These are phyloP conservation scores for Syncephalastrum contaminatum DNA, from an alignment of 371 early-diverging fungal genomes.

Conservation along the genomic window DNA sequence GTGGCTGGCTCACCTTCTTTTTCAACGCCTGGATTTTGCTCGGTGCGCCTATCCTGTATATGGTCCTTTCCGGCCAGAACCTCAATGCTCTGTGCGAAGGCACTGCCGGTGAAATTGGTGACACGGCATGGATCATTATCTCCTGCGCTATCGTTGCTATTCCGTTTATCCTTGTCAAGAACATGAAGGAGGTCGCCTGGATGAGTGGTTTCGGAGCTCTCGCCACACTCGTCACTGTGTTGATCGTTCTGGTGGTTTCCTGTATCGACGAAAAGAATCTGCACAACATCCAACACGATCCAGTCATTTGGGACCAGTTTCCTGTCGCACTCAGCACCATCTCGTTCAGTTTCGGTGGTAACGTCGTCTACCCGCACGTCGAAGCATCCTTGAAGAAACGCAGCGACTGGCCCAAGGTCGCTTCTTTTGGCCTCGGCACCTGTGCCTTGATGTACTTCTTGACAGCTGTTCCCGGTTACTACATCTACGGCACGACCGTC, in stretches of 20 bases:
- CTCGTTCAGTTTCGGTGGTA: conserved; percentile 81
- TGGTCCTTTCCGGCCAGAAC: conserved; percentile 55
- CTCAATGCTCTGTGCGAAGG: conserved; percentile 38
- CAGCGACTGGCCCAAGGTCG: conserved; percentile 69
- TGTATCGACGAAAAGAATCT: conserved; percentile 28
- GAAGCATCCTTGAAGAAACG: conserved; percentile 83
- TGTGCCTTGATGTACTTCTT: conserved; percentile 76
- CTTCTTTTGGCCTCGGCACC: conserved; percentile 65
- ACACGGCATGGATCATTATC: conserved; percentile 63
- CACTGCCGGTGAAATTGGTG: conserved; percentile 38
- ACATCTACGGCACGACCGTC: conserved; percentile 72
- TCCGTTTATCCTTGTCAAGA: conserved; percentile 57
- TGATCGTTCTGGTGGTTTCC: conserved; percentile 46
- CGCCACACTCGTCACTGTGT: conserved; percentile 45
- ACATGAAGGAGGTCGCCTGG: conserved; percentile 61
- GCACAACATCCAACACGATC: conserved; percentile 30
- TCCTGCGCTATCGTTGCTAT: conserved; percentile 53
- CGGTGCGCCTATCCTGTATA: conserved; percentile 53
- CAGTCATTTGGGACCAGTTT: conserved; percentile 53
- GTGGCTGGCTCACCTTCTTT: conserved; percentile 46
- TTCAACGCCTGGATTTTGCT: conserved; percentile 61
- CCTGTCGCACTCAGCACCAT: conserved; percentile 64
- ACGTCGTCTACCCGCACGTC: conserved; percentile 82
- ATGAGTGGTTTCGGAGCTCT: conserved; percentile 63
- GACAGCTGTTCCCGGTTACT: conserved; percentile 79